These are phyloP conservation scores for Helicosporidium sp. DNA, from an alignment of 139 green algal genomes.

Conservation along the genomic window DNA sequence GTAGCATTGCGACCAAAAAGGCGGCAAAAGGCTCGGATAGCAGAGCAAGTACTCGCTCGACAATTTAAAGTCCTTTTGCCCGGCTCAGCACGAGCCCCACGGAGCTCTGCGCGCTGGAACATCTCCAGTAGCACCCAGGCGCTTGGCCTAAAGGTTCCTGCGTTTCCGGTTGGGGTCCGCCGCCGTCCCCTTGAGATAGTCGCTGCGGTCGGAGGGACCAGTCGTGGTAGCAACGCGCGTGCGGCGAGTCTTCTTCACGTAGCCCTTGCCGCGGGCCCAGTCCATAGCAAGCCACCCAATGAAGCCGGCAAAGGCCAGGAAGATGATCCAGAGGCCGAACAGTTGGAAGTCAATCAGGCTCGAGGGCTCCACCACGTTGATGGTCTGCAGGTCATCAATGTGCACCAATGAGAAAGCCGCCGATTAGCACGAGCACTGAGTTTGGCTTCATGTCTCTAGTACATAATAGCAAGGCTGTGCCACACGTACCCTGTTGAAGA, in stretches of 20 bases:
- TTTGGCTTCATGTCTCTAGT: background rate
- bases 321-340: constrained; percentile 16
- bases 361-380: constrained; percentile 14
- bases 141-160: too few relatives aligned
- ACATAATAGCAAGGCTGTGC: too few relatives aligned
- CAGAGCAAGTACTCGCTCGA: too few relatives aligned
- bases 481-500: background rate
- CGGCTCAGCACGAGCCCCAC: too few relatives aligned
- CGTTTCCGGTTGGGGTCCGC: constrained; percentile 15
- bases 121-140: too few relatives aligned
- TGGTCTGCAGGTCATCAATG: constrained; percentile 1
- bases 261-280: constrained; percentile 12
- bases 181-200: constrained; percentile 7
- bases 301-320: constrained; percentile 2
- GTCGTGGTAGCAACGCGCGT: background rate
- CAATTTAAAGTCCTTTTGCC: too few relatives aligned
- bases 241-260: constrained; percentile 16
- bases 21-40: too few relatives aligned
- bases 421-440: background rate
- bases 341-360: constrained; percentile 18
- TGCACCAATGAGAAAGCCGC: too few relatives aligned
- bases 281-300: constrained; percentile 7
- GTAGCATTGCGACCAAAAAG: too few relatives aligned
- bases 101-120: too few relatives aligned
- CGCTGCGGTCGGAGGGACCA: constrained; percentile 5